Base-by-base conservation (phyloP, 148 eudicot species). In the Dianthus caryophyllus region DNA sequence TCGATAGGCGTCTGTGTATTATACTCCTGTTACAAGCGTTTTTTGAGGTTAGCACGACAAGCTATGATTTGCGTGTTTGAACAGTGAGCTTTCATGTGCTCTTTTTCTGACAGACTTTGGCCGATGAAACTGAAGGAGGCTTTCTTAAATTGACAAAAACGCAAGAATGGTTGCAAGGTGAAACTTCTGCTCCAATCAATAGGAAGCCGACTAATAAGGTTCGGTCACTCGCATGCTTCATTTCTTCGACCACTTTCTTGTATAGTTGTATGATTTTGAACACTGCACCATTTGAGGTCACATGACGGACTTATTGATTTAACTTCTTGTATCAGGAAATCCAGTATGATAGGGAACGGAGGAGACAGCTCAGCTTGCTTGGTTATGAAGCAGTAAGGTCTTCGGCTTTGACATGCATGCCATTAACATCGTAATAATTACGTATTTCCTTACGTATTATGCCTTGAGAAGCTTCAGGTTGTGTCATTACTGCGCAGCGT, bases 381-480 rank as follows among this genome's bases (percentile, higher is more conserved):
- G 73, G 66, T 74, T 93, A 93, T 74, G 96, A 87, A 80, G 98
- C 96, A 74, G 98, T 93, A 89, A 78, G 95, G 58, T 53, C 72
- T 69, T 68, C 78, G 18, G 6, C 72, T 72, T 71, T 27, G 36
- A 22, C 29, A 24, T 62, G 38, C 56, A 18, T 12, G 33, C 41
- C 36, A 27, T 57, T 46, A 17, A 56, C 10, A 20, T 36, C 20
- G 18, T 21, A 61, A 36, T 49, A 17, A 30, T 59, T 38, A 2
- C 18, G 61, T 59, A 59, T 49, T 29, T 21, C 55, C 22, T 71
- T 43, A 52, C 53, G 41, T 43, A 16, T 0, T 31, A 55, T 26
- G 5, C 26, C 53, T 12, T 53, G 63, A 62, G 54, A 67, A 60
- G 66, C 39, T 66, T 54, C 50, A 41, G 14, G 27, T 50, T 5